Evolutionary conservation across 1,284 basidiomycete genomes (phyloP).

Genomic region (Naganishia sp.): DNA sequence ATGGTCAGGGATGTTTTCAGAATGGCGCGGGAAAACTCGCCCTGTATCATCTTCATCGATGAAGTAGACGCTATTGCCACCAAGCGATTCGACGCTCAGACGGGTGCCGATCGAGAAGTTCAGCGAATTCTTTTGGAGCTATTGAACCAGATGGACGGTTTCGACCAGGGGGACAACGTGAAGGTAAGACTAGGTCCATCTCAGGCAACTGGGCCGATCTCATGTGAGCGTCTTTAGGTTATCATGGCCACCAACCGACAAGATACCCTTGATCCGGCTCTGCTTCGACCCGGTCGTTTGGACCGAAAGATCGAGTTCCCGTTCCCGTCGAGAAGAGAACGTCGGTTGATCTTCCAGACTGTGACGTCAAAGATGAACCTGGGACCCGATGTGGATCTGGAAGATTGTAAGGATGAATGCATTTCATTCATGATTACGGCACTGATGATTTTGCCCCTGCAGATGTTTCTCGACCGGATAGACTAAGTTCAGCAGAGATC

Average conservation of each 20-base stretch:
- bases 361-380: slow-evolving; percentile 98
- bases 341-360: slow-evolving; percentile 97
- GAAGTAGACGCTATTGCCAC: slow-evolving; percentile 99
- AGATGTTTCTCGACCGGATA: slow-evolving; percentile 97
- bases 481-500: slow-evolving; percentile 93
- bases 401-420: slow-evolving; percentile 74
- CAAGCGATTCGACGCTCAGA: slow-evolving; percentile 99
- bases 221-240: slow-evolving; percentile 62
- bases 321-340: slow-evolving; percentile 87
- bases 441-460: slow-evolving; percentile 8
- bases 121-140: slow-evolving; percentile 98
- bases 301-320: slow-evolving; percentile 99
- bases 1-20: slow-evolving; percentile 99
- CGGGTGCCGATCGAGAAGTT: slow-evolving; percentile 97
- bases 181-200: slow-evolving; percentile 65
- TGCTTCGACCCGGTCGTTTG: slow-evolving; percentile 94
- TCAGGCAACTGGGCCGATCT: background rate
- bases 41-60: slow-evolving; percentile 99
- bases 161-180: slow-evolving; percentile 98
- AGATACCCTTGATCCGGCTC: slow-evolving; percentile 92
- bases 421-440: background rate
- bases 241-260: slow-evolving; percentile 99
- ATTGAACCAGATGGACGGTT: slow-evolving; percentile 99
- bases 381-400: slow-evolving; percentile 94
- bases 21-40: slow-evolving; percentile 93